Evolutionary conservation across 805 yeast genomes (phyloP).

Genomic region (Candida manassasensis): DNA sequence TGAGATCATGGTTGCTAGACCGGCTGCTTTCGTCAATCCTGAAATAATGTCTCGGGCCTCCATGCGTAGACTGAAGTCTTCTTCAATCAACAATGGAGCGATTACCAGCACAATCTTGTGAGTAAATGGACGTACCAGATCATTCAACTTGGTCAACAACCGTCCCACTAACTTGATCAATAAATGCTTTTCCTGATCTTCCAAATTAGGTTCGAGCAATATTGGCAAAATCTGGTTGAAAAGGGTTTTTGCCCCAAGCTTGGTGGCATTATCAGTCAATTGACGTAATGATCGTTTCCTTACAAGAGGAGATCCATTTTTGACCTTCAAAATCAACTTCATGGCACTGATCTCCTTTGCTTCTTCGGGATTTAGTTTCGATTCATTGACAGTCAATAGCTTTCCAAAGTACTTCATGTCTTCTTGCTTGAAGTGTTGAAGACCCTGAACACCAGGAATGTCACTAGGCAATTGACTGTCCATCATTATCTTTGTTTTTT

Average conservation of each 20-base stretch:
- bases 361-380: slow-evolving; percentile 38
- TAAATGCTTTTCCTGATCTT: slow-evolving; percentile 79
- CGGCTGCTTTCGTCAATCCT: slow-evolving; percentile 74
- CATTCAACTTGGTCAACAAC: slow-evolving; percentile 61
- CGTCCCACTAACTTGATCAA: slow-evolving; percentile 74
- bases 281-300: slow-evolving; percentile 69
- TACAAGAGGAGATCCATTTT: slow-evolving; percentile 68
- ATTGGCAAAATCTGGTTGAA: slow-evolving; percentile 74
- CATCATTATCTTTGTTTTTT: slow-evolving; percentile 11
- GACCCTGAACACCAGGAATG: slow-evolving; percentile 60
- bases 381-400: slow-evolving; percentile 31
- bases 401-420: slow-evolving; percentile 71
- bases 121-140: slow-evolving; percentile 64
- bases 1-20: slow-evolving; percentile 74
- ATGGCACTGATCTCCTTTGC: slow-evolving; percentile 55
- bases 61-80: slow-evolving; percentile 64
- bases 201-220: slow-evolving; percentile 63
- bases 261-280: slow-evolving; percentile 57
- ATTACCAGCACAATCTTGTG: slow-evolving; percentile 68
- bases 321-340: slow-evolving; percentile 61
- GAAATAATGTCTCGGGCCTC: slow-evolving; percentile 80
- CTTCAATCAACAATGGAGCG: slow-evolving; percentile 77
- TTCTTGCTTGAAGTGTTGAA: slow-evolving; percentile 64
- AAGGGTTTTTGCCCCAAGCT: slow-evolving; percentile 64
- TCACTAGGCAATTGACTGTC: slow-evolving; percentile 41